Percentiles rank a stretch among this genome's conserved stretches.
Conservation (phyloP, 306 rosid species). For the Ormosia emarginata region DNA sequence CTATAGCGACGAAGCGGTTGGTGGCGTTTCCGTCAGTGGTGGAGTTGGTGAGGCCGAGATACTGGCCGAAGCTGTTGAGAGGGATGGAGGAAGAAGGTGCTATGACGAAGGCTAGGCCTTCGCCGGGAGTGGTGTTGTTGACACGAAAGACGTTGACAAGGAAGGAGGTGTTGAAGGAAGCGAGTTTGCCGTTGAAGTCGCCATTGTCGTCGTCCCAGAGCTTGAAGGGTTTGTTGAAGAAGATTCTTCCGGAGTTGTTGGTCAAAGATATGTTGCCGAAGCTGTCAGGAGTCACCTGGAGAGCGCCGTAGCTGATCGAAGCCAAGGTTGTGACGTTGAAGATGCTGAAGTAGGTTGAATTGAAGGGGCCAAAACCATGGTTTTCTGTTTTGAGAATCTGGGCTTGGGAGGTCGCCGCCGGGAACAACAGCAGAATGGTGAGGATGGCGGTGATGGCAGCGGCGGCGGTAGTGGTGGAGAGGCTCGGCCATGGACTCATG, state of each 20-base stretch:
- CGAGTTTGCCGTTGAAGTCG: constrained; percentile 4
- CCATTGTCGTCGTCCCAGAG: constrained; percentile 39
- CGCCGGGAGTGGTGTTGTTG: constrained; percentile 40
- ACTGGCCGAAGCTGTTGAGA: constrained; percentile 41
- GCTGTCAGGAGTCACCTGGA: constrained; percentile 70
- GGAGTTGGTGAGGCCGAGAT: constrained; percentile 68
- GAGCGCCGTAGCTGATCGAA: constrained; percentile 40
- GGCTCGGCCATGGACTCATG: neutral
- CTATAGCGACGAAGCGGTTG: constrained; percentile 59
- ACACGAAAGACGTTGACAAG: constrained; percentile 44
- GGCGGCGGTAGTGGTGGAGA: neutral
- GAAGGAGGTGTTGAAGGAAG: constrained; percentile 63
- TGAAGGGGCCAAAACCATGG: constrained; percentile 41
- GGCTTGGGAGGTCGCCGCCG: constrained; percentile 17
- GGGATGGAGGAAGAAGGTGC: constrained; percentile 42
- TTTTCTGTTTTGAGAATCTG: neutral
- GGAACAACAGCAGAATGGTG: constrained; percentile 21
- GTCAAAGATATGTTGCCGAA: constrained; percentile 20
- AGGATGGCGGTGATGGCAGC: neutral
- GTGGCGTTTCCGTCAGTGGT: constrained; percentile 47
- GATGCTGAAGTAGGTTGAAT: neutral
- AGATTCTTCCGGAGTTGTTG: constrained; percentile 48
- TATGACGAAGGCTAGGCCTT: constrained; percentile 60
- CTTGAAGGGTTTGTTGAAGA: constrained; percentile 32
- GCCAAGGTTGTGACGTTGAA: constrained; percentile 24